Percentiles rank a stretch among this genome's conserved stretches.
Conservation (phyloP, 495 filamentous ascomycete species). For the Sphaerosporella brunnea region DNA sequence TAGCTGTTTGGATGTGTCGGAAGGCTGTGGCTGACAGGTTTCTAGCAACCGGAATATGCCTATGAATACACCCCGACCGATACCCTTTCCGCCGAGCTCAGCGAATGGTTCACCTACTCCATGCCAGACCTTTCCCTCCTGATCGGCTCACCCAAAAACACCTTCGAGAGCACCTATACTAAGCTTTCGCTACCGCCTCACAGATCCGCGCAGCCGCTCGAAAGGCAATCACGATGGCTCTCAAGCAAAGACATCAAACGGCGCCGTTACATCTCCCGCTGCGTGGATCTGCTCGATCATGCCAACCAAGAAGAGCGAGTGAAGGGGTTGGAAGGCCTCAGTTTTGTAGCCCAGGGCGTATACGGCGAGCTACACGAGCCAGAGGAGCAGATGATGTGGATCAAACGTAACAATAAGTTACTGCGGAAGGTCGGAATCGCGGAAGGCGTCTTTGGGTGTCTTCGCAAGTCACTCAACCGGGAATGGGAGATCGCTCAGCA, state of each 20-base stretch:
- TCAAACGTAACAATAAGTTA: conserved; percentile 44
- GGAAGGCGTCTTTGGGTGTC: conserved; percentile 39
- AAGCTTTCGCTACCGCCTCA: conserved; percentile 22
- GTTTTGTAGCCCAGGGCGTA: conserved; percentile 47
- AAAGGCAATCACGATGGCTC: conserved; percentile 31
- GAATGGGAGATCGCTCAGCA: conserved; percentile 17
- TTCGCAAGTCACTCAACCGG: conserved; percentile 30
- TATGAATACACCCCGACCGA: conserved; percentile 77
- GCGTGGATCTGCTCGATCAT: conserved; percentile 31
- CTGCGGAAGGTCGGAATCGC: conserved; percentile 44
- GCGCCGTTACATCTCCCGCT: conserved; percentile 31
- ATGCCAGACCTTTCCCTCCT: conserved; percentile 58
- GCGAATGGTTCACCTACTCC: conserved; percentile 97
- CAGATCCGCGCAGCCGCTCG: conserved; percentile 18
- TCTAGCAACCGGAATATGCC: conserved; percentile 67
- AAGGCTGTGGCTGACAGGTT: conserved; percentile 3
- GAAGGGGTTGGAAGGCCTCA: conserved; percentile 53
- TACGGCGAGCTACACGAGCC: conserved; percentile 32
- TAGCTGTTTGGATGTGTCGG: conserved; percentile 6
- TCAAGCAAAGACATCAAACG: conserved; percentile 32
- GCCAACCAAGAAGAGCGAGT: conserved; percentile 37
- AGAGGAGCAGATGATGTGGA: conserved; percentile 49
- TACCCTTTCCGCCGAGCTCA: conserved; percentile 66
- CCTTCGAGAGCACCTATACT: conserved; percentile 44
- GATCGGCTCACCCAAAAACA: conserved; percentile 47